A percentile compares a stretch with the other conserved stretches of the same genome.
Evolutionary conservation across 2,329 filamentous ascomycete genomes (phyloP).

Genomic region (Xylariaceae sp.): DNA sequence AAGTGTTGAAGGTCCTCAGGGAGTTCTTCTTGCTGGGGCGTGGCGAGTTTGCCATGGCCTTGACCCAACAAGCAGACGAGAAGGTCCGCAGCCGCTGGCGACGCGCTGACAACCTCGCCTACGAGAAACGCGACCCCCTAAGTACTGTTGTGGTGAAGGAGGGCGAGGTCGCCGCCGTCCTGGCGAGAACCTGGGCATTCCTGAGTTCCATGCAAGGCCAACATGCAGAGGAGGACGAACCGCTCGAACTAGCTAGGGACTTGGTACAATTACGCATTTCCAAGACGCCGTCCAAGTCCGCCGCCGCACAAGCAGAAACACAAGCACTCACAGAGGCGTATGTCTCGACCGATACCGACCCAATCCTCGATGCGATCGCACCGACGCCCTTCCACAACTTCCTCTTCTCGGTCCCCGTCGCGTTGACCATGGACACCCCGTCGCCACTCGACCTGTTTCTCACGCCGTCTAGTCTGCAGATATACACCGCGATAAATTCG

Average conservation of each 20-base stretch:
- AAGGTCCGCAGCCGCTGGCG: slow-evolving; percentile 70
- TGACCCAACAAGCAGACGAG: slow-evolving; percentile 81
- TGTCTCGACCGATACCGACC: too few relatives aligned
- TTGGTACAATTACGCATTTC: slow-evolving; percentile 63
- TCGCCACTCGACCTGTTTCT: slow-evolving; percentile 86
- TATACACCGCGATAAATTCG: slow-evolving; percentile 79
- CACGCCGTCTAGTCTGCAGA: slow-evolving; percentile 65
- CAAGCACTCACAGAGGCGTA: slow-evolving; percentile 29
- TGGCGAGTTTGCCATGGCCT: slow-evolving; percentile 83
- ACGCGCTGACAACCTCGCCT: slow-evolving; percentile 53
- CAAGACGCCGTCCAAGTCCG: slow-evolving; percentile 41
- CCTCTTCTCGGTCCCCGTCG: slow-evolving; percentile 70
- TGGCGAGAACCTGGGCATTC: slow-evolving; percentile 73
- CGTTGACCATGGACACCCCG: slow-evolving; percentile 64
- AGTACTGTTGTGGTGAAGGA: slow-evolving; percentile 72
- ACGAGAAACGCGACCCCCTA: slow-evolving; percentile 53
- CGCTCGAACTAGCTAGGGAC: slow-evolving; percentile 75
- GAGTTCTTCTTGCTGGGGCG: slow-evolving; percentile 83
- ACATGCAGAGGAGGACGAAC: slow-evolving; percentile 72
- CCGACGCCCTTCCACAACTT: slow-evolving; percentile 69
- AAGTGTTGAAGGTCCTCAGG: slow-evolving; percentile 70
- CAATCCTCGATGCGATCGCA: slow-evolving; percentile 33
- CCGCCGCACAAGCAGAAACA: slow-evolving; percentile 34
- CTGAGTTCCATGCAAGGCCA: slow-evolving; percentile 68
- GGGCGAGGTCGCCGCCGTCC: slow-evolving; percentile 72